Evolutionary conservation across 192 early-diverging fungal genomes (phyloP).

Genomic region (Umbelopsis ramanniana): DNA sequence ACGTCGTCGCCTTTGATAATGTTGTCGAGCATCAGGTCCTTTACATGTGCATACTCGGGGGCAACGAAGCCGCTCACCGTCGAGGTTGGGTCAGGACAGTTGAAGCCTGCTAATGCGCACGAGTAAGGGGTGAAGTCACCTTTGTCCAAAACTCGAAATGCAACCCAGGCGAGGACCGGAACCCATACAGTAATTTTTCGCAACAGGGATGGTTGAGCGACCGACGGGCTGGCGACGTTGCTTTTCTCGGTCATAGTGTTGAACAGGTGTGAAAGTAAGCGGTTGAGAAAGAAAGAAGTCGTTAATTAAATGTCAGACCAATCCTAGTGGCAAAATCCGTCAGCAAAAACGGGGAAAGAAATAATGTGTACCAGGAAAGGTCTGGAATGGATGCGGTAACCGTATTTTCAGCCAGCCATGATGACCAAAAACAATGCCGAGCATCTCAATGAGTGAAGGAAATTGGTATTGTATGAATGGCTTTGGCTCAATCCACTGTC

Average conservation of each 20-base stretch:
- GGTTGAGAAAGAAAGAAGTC: too few species aligned
- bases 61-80: constrained; percentile 20
- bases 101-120: background rate
- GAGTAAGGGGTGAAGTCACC: constrained; percentile 17
- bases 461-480: too few species aligned
- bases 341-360: too few species aligned
- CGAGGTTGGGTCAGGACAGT: background rate
- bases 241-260: background rate
- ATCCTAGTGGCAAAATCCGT: too few species aligned
- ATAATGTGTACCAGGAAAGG: too few species aligned
- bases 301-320: too few species aligned
- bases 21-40: constrained; percentile 18
- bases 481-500: too few species aligned
- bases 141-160: background rate
- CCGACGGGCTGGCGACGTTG: background rate
- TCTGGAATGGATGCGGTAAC: too few species aligned
- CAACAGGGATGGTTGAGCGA: background rate
- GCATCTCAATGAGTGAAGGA: too few species aligned
- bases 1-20: constrained; percentile 52
- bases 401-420: too few species aligned
- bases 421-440: too few species aligned
- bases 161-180: background rate
- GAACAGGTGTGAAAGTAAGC: too few species aligned
- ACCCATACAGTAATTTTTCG: background rate
- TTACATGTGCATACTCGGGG: constrained; percentile 5